A percentile compares a stretch with the other conserved stretches of the same genome.
Evolutionary conservation across 139 green algal genomes (phyloP).

Genomic region (Chlorella sorokiniana): DNA sequence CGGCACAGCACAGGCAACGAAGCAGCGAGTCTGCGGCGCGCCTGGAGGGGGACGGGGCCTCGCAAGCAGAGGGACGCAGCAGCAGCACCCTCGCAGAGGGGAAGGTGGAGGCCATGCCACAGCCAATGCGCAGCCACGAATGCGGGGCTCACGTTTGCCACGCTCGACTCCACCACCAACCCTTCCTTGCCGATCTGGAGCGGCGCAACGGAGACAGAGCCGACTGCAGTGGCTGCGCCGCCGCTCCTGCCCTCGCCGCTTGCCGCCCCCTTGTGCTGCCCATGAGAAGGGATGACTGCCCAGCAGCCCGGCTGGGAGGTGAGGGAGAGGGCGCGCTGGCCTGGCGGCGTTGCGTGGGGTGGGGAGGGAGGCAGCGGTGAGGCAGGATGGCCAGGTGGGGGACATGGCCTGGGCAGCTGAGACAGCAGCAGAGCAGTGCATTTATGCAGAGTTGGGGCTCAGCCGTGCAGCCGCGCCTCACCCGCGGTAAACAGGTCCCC

Average conservation of each 20-base stretch:
- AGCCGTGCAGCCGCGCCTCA: not conserved
- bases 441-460: too few relatives aligned
- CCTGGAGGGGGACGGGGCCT: too few relatives aligned
- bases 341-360: conserved; percentile 9
- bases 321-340: conserved; percentile 49
- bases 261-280: not conserved
- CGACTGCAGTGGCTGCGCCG: conserved; percentile 10
- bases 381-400: too few relatives aligned
- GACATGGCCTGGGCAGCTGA: too few relatives aligned
- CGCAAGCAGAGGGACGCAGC: not conserved
- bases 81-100: not conserved
- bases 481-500: conserved; percentile 9
- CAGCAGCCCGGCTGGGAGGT: conserved; percentile 22
- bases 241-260: not conserved
- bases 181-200: conserved; percentile 29
- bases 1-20: not conserved
- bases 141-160: conserved; percentile 16
- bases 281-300: conserved; percentile 27
- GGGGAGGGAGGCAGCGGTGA: not conserved
- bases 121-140: not conserved
- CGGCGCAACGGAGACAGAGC: conserved; percentile 25
- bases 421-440: not conserved
- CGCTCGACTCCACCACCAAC: conserved; percentile 64
- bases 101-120: not conserved
- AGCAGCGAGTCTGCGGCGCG: too few relatives aligned